Evolutionary conservation across 2,329 filamentous ascomycete species (phyloP).

Genomic region (Xylaria polymorpha): DNA sequence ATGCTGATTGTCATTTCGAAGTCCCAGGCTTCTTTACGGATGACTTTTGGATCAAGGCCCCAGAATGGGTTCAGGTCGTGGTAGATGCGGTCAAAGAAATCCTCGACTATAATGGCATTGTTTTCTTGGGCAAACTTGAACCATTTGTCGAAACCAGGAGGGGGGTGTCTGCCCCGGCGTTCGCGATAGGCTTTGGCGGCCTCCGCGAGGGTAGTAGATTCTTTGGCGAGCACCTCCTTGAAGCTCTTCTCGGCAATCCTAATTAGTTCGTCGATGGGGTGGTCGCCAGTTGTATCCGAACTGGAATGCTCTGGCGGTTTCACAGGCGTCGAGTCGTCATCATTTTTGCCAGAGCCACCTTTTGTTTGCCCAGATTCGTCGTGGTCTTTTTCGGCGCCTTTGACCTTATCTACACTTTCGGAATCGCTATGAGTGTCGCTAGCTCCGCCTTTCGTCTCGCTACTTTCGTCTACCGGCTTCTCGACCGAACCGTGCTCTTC

Average conservation of each 20-base stretch:
- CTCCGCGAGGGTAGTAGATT: constrained; percentile 56
- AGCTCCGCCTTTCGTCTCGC: constrained; percentile 15
- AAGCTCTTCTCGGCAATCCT: constrained; percentile 54
- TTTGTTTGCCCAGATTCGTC: constrained; percentile 4
- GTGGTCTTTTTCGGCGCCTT: constrained; percentile 9
- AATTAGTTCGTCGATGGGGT: constrained; percentile 61
- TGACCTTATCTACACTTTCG: constrained; percentile 25
- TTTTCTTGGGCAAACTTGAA: constrained; percentile 57
- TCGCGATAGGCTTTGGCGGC: constrained; percentile 60
- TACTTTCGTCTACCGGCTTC: constrained; percentile 5
- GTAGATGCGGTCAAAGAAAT: constrained; percentile 66
- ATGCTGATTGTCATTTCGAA: constrained; percentile 73
- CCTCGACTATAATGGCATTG: constrained; percentile 58
- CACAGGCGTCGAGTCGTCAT: constrained; percentile 15
- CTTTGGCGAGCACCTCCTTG: constrained; percentile 54
- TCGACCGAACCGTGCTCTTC: neutral
- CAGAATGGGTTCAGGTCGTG: constrained; percentile 66
- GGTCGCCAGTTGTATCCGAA: constrained; percentile 43
- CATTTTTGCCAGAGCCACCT: constrained; percentile 17
- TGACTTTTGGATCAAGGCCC: constrained; percentile 60
- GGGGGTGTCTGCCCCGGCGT: constrained; percentile 61
- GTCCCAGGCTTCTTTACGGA: constrained; percentile 64
- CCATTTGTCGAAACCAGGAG: constrained; percentile 62
- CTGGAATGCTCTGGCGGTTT: constrained; percentile 34
- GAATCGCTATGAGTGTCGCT: constrained; percentile 6